Evolutionary conservation across 805 yeast genomes (phyloP), one percentile per base, ranked within the genome.

Genomic region (Kodamaea sagamina): DNA sequence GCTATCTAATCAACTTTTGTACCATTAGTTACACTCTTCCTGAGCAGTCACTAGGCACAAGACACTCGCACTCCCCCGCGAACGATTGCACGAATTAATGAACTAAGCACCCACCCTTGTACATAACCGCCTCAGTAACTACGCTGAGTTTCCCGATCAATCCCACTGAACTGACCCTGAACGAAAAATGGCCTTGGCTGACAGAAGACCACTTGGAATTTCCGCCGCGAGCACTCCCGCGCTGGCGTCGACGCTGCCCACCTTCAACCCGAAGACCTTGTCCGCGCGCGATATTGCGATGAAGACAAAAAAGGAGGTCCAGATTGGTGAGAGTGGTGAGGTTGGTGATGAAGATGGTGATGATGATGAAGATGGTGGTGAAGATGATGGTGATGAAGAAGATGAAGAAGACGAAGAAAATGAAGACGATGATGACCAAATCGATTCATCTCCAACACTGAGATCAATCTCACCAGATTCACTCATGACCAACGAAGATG

Each of bases 131-230:
- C 24, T 21, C 24, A 21, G 24, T 21, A 21, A 21, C 22, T 35
- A 34, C 22, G 10, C 37, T n/a, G 18, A 12, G 17, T 21, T 12
- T 24, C 25, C 27, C 27, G n/a, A 28, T 32, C 10, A 27, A 40
- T 27, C 32, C 21, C 15, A 39, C 37, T 32, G 34, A 28, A 22
- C 22, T 32, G 36, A 32, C 35, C 24, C 34, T 29, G 34, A 29
- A 29, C 32, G 12, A 28, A 59, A 32, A 36, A 80, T 80, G 86
- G 86, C 86, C 44, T 71, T 80, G 65, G 80, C 86, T 48, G 82
- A 80, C 58, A 75, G 82, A 69, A 78, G 84, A 72, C 84, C 84
- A 19, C 71, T 78, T 41, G 77, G 74, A 26, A 67, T 79, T 52
- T 77, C 82, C 36, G 72, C 71, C 17, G 61, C 75, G 35, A 71